Evolutionary conservation across 83 land plant species (phyloP).

Genomic region (Thuja plicata): DNA sequence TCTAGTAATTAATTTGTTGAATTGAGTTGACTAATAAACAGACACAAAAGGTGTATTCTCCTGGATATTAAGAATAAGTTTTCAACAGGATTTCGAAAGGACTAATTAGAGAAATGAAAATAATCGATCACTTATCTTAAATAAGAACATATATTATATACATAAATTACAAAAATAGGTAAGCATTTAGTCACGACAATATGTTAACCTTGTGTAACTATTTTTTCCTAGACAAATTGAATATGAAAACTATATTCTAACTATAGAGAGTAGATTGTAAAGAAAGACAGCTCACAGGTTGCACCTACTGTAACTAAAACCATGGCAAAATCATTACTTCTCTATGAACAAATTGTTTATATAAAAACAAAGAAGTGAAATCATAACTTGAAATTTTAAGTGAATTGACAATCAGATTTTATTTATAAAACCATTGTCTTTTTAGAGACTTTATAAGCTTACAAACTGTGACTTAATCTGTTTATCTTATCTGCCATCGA

Average conservation of each 20-base stretch:
- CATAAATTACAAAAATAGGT: not conserved
- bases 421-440: not conserved
- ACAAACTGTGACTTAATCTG: not conserved
- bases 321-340: not conserved
- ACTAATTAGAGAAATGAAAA: not conserved
- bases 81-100: not conserved
- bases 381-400: not conserved
- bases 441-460: not conserved
- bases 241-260: not conserved
- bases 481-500: not conserved
- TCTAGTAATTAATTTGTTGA: not conserved
- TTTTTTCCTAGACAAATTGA: not conserved
- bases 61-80: not conserved
- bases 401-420: not conserved
- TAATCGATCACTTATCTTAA: not conserved
- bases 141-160: not conserved
- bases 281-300: not conserved
- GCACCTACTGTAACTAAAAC: not conserved
- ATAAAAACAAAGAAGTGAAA: not conserved
- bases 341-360: not conserved
- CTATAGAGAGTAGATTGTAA: not conserved
- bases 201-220: not conserved
- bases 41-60: not conserved
- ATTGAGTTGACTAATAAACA: not conserved
- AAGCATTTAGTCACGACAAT: not conserved